Evolutionary conservation across 2,329 filamentous ascomycete species (phyloP), one percentile per base, ranked within the genome.

Genomic region (Hypoxylon sp.): DNA sequence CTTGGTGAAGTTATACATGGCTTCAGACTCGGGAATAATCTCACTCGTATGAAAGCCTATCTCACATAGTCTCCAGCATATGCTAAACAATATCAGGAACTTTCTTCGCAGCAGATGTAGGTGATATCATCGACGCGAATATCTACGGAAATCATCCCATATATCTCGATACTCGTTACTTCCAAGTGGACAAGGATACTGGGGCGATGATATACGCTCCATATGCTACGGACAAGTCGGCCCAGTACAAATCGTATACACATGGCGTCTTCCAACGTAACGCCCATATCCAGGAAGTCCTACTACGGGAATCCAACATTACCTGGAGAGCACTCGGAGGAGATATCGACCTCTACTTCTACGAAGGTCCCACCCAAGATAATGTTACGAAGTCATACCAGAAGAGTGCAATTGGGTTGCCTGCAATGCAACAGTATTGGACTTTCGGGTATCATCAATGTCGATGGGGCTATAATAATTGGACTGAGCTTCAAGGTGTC

Each of bases 361-460:
- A 92, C 75, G 86, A 91, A 11, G 93, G 93, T 0, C 91, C 92
- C 0, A 89, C 85, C 0, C 90, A 90, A 64, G 84, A 86, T 6
- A 87, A 90, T 11, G 89, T 94, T 25, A 92, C 89, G 14, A 89
- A 88, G 77, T 86, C 91, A 42, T 96, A 95, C 76, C 90, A 92
- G 69, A 79, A 82, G 63, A 89, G 86, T 59, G 87, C 90, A 1
- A 83, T 91, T 57, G 92, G 93, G 0, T 81, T 92, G 4, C 92
- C 93, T 0, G 90, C 90, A 0, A 90, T 95, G 88, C 91, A 95
- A 76, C 90, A 92, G 72, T 96, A 96, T 81, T 95, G 89, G 85
- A 89, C 90, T 0, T 89, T 97, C 67, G 94, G 94, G 0, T 95
- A 87, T 77, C 93, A 97, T 72, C 93, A 97, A 77, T 95, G 92